phyloP scores from a whole-genome alignment of 208 protist genomes.

The Zelonia costaricensis region DNA sequence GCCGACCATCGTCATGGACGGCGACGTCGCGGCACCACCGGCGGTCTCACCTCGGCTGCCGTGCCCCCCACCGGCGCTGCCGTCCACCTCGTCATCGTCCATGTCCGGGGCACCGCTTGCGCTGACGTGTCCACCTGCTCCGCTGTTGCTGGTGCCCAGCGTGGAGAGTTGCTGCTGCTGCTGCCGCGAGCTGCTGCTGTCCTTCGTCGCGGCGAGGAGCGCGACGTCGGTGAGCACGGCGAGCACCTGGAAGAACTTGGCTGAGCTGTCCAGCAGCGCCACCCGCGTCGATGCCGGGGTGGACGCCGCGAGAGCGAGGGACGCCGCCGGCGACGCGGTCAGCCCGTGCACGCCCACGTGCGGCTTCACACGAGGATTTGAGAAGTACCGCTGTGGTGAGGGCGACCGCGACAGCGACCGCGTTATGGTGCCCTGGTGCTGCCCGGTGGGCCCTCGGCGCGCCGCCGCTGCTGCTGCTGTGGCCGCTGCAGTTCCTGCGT shows the following conservation, averaged over 20 bases:
- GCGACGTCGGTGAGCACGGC: conserved; percentile 30
- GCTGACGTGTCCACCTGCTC: neutral
- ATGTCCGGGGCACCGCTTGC: neutral
- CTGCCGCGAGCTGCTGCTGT: neutral
- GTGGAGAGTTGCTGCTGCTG: neutral
- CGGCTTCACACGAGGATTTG: too few relatives aligned
- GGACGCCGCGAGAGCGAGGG: conserved; percentile 2
- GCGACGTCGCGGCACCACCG: neutral
- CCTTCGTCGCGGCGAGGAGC: conserved; percentile 6
- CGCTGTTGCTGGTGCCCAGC: conserved; percentile 2
- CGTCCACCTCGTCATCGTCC: conserved; percentile 3
- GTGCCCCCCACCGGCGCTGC: neutral
- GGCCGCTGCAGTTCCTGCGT: neutral
- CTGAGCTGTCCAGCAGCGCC: conserved; percentile 13
- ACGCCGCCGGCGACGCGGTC: too few relatives aligned
- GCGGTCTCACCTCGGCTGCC: too few relatives aligned
- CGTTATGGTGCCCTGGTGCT: neutral
- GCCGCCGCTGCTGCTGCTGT: neutral
- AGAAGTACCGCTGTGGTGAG: too few relatives aligned
- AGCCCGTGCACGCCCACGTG: too few relatives aligned
- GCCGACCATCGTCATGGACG: conserved; percentile 9
- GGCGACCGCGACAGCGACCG: neutral
- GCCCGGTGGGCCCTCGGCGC: neutral
- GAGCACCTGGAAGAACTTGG: conserved; percentile 27
- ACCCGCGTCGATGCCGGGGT: too few relatives aligned